phyloP scores from a whole-genome alignment of 495 filamentous ascomycete genomes.

The Letharia lupina region DNA sequence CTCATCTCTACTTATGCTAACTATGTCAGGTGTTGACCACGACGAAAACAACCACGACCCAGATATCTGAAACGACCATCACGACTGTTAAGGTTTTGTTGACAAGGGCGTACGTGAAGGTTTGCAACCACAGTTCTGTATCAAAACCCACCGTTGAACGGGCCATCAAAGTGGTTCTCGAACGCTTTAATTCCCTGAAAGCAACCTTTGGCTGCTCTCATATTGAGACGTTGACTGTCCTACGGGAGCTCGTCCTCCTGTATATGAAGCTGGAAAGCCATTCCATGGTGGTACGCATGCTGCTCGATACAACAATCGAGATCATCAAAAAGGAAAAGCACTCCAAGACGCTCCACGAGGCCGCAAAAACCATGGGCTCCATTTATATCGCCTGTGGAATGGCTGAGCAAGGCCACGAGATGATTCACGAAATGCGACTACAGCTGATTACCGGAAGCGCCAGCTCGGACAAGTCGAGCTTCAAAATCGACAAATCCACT shows the following conservation, averaged over 20 bases:
- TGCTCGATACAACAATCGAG: constrained; percentile 43
- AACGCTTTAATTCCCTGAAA: constrained; percentile 45
- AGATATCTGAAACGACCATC: constrained; percentile 39
- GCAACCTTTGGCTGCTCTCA: constrained; percentile 47
- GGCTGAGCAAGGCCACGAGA: constrained; percentile 40
- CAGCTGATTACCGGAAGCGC: constrained; percentile 44
- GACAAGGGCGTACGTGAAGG: constrained; percentile 46
- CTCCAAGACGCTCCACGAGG: constrained; percentile 41
- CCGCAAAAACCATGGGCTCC: constrained; percentile 44
- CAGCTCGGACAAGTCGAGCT: constrained; percentile 27
- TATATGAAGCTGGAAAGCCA: constrained; percentile 40
- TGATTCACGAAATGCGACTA: constrained; percentile 49
- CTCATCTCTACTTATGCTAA: constrained; percentile 22
- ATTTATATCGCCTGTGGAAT: constrained; percentile 49
- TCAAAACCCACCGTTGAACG: constrained; percentile 41
- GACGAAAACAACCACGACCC: constrained; percentile 29
- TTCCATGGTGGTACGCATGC: constrained; percentile 36
- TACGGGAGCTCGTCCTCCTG: constrained; percentile 46
- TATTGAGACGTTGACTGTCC: constrained; percentile 44
- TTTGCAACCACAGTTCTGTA: constrained; percentile 34
- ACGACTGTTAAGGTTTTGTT: constrained; percentile 51
- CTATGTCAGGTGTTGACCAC: constrained; percentile 30
- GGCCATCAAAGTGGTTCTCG: constrained; percentile 44
- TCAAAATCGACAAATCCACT: constrained; percentile 34
- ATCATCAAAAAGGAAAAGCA: constrained; percentile 45